Conservation (phyloP, 1,139 yeast genomes). For the Saccharomyces hybrid region DNA sequence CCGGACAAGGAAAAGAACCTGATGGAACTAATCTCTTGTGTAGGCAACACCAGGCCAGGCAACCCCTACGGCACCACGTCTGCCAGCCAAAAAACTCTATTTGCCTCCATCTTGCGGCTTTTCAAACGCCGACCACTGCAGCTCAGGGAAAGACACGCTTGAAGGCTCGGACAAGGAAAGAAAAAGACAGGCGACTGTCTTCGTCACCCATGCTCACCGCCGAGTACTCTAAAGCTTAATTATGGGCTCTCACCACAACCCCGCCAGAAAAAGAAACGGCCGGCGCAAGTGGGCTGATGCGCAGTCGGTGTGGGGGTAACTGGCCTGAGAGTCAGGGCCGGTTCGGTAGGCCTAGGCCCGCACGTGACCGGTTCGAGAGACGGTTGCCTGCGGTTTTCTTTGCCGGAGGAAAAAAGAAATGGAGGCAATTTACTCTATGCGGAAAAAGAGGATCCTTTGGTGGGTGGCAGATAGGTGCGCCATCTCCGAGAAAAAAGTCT, state of each 20-base stretch:
- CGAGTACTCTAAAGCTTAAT: background rate
- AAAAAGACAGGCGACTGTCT: background rate
- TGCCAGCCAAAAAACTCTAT: background rate
- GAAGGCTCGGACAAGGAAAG: background rate
- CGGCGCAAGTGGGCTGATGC: background rate
- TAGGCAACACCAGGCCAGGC: background rate
- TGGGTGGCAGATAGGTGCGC: background rate
- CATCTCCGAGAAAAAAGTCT: slow-evolving; percentile 1
- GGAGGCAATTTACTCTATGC: background rate
- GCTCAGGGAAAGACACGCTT: background rate
- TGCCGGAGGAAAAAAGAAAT: background rate
- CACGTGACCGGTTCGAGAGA: background rate
- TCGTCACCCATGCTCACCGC: background rate
- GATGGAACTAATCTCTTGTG: background rate
- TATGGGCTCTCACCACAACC: background rate
- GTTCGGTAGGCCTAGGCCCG: background rate
- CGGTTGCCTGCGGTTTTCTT: background rate
- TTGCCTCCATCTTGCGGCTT: background rate
- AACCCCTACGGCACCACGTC: background rate
- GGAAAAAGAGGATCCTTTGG: background rate
- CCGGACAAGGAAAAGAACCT: background rate
- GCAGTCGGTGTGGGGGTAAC: background rate
- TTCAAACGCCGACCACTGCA: background rate
- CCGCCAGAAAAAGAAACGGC: background rate
- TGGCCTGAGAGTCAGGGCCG: background rate